Evolutionary conservation across 306 rosid genomes (phyloP).

Genomic region (Trichosanthes cucumerina): DNA sequence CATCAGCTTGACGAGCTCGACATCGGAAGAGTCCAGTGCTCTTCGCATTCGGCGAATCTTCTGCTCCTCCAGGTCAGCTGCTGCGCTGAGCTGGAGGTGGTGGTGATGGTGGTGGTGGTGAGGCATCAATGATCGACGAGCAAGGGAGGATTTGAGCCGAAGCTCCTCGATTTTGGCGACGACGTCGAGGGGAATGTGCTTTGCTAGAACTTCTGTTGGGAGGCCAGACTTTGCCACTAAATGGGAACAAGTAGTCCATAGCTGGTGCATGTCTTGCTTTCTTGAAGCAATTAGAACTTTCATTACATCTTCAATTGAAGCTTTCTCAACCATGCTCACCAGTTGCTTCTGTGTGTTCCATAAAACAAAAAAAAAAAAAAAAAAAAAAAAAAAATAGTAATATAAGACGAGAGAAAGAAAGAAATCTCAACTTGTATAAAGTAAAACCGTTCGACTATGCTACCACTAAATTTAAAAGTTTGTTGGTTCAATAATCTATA

Average conservation of each 20-base stretch:
- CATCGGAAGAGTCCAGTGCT: slow-evolving; percentile 88
- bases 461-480: neutral
- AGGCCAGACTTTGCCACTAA: slow-evolving; percentile 89
- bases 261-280: slow-evolving; percentile 96
- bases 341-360: slow-evolving; percentile 67
- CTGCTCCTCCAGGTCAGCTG: slow-evolving; percentile 84
- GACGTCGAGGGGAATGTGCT: slow-evolving; percentile 77
- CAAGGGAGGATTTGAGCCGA: slow-evolving; percentile 68
- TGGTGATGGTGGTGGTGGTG: slow-evolving; percentile 43
- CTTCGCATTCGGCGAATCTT: slow-evolving; percentile 83
- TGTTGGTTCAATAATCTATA: neutral
- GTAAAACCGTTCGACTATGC: neutral
- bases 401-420: neutral
- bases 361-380: too few relatives aligned
- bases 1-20: slow-evolving; percentile 89
- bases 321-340: slow-evolving; percentile 94
- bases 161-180: slow-evolving; percentile 91
- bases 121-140: slow-evolving; percentile 52
- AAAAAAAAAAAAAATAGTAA: neutral
- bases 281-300: slow-evolving; percentile 82
- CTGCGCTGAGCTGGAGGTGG: slow-evolving; percentile 42
- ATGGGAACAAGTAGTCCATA: slow-evolving; percentile 92
- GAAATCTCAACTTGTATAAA: neutral
- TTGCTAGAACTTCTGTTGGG: slow-evolving; percentile 79
- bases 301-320: slow-evolving; percentile 96